Evolutionary conservation across 2,329 filamentous ascomycete genomes (phyloP).

Genomic region (Periglandula ipomoeae): DNA sequence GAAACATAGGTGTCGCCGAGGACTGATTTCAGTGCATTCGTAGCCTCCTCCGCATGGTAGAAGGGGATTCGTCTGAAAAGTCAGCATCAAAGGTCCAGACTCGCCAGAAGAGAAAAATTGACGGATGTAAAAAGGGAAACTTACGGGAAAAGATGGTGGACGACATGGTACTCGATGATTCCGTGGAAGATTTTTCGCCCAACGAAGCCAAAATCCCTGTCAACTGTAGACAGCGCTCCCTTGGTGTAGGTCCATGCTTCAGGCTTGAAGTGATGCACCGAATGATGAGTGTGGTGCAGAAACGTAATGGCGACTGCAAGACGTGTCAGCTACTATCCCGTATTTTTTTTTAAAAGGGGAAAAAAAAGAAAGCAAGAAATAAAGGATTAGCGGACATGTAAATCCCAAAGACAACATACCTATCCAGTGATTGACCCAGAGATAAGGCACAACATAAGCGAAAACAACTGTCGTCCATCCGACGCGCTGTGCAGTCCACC

Average conservation of each 20-base stretch:
- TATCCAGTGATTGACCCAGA: constrained; percentile 65
- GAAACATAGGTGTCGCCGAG: neutral
- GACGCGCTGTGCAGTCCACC: constrained; percentile 39
- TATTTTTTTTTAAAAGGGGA: too few relatives aligned
- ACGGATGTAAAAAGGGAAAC: too few relatives aligned
- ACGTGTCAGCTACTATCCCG: neutral
- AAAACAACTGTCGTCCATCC: constrained; percentile 47
- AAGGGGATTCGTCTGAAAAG: neutral
- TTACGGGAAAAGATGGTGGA: constrained; percentile 16
- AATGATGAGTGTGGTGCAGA: constrained; percentile 61
- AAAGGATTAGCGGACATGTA: neutral
- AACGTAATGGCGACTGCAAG: constrained; percentile 59
- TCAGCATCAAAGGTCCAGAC: neutral
- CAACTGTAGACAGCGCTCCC: constrained; percentile 53
- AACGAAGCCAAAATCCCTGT: constrained; percentile 56
- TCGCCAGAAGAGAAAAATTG: too few relatives aligned
- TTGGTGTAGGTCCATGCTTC: constrained; percentile 49
- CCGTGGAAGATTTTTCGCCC: constrained; percentile 57
- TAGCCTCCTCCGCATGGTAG: neutral
- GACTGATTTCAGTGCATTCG: neutral
- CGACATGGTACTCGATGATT: constrained; percentile 55
- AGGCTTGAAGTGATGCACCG: constrained; percentile 22
- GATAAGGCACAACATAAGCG: constrained; percentile 51
- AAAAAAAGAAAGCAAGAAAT: too few relatives aligned
- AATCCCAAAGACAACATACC: constrained; percentile 28